phyloP scores from a whole-genome alignment of 2,329 filamentous ascomycete species.

The Trichoderma cornu-damae region DNA sequence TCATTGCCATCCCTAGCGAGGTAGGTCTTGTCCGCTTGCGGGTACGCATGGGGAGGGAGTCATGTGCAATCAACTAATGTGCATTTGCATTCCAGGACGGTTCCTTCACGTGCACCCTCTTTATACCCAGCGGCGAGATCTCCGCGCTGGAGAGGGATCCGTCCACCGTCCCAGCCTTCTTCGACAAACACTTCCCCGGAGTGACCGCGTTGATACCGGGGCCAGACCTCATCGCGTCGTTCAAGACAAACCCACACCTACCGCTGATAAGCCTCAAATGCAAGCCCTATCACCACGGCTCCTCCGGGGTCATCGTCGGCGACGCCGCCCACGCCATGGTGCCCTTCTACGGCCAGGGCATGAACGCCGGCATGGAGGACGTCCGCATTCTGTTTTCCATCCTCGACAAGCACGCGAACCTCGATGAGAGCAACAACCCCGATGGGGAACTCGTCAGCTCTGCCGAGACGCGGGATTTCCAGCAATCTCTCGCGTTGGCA shows the following conservation, averaged over 20 bases:
- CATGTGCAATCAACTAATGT: not conserved
- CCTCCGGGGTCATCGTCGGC: constrained; percentile 77
- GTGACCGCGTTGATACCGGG: constrained; percentile 68
- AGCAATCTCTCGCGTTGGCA: constrained; percentile 60
- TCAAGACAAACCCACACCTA: constrained; percentile 77
- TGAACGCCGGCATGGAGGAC: constrained; percentile 95
- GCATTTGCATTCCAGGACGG: constrained; percentile 57
- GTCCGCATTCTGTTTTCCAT: constrained; percentile 81
- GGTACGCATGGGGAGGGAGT: not conserved
- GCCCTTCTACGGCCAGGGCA: constrained; percentile 95
- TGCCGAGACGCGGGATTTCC: constrained; percentile 44
- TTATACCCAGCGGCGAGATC: constrained; percentile 70
- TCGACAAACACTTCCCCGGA: constrained; percentile 79
- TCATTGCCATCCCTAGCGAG: constrained; percentile 84
- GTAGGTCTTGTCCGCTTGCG: constrained; percentile 36
- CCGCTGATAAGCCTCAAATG: constrained; percentile 94
- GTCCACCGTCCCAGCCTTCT: constrained; percentile 61
- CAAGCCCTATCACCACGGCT: constrained; percentile 74
- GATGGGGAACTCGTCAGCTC: constrained; percentile 31
- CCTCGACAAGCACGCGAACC: constrained; percentile 61
- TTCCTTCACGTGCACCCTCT: constrained; percentile 91
- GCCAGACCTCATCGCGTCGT: constrained; percentile 65
- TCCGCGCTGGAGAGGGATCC: constrained; percentile 59
- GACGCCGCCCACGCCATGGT: constrained; percentile 98
- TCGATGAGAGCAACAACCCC: constrained; percentile 42